phyloP scores from a whole-genome alignment of 108 stramenopile genomes.

The Cylindrotheca fusiformis region DNA sequence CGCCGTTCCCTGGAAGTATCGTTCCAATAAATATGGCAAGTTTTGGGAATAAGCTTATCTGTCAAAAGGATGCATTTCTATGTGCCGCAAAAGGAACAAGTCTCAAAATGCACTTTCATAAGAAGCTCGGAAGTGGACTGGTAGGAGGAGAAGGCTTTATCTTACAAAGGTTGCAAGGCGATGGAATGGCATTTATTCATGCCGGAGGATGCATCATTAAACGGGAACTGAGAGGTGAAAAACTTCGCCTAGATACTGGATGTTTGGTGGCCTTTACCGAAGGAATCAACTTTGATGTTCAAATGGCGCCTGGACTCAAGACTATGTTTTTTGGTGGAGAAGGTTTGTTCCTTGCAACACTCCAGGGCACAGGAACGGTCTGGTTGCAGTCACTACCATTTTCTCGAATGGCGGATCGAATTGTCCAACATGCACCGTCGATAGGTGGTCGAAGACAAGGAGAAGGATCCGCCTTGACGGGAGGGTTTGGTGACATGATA shows the following conservation, averaged over 20 bases:
- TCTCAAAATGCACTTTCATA: constrained; percentile 72
- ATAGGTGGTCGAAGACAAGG: constrained; percentile 21
- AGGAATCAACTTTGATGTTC: constrained; percentile 68
- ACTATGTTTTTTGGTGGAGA: constrained; percentile 86
- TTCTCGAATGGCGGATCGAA: constrained; percentile 22
- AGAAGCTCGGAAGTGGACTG: constrained; percentile 61
- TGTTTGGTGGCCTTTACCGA: constrained; percentile 72
- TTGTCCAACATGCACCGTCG: constrained; percentile 22
- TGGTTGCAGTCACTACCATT: constrained; percentile 61
- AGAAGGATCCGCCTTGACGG: constrained; percentile 25
- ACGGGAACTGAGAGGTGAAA: constrained; percentile 62
- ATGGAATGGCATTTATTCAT: constrained; percentile 74
- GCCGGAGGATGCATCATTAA: constrained; percentile 71
- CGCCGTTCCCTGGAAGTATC: constrained; percentile 70
- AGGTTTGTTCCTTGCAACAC: constrained; percentile 78
- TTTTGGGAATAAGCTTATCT: constrained; percentile 51
- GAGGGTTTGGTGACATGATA: constrained; percentile 20
- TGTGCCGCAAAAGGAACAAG: constrained; percentile 59
- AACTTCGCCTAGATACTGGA: constrained; percentile 67
- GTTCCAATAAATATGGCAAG: constrained; percentile 55
- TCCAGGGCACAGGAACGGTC: constrained; percentile 80
- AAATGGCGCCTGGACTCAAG: constrained; percentile 68
- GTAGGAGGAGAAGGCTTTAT: constrained; percentile 91
- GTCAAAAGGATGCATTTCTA: constrained; percentile 80
- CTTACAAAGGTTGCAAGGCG: constrained; percentile 63